Evolutionary conservation across 2,329 filamentous ascomycete species (phyloP).

Genomic region (Rhynchosporium secalis): DNA sequence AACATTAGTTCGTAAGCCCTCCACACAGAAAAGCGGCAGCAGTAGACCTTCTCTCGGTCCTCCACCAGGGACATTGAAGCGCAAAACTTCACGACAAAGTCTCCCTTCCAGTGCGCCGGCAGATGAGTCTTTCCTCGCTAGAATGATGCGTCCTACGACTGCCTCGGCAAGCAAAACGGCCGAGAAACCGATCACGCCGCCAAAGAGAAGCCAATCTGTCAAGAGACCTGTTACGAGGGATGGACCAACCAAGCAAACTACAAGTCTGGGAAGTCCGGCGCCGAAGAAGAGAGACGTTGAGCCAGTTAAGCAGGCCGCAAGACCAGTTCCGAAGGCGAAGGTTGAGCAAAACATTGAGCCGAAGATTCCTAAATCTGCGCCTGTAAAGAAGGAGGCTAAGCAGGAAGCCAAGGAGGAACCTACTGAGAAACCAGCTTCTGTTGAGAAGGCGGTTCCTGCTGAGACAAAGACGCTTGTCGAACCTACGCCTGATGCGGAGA

Average conservation of each 20-base stretch:
- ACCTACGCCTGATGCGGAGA: conserved; percentile 20
- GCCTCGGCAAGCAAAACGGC: conserved; percentile 66
- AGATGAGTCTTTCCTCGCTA: conserved; percentile 72
- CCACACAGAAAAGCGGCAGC: conserved; percentile 30
- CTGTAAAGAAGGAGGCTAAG: conserved; percentile 10
- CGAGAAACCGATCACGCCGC: conserved; percentile 57
- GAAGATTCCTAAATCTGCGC: conserved; percentile 1
- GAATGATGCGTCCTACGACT: conserved; percentile 78
- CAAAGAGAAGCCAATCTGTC: conserved; percentile 34
- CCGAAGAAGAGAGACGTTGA: conserved; percentile 22
- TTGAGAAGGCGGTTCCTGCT: conserved; percentile 11
- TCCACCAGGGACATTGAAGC: conserved; percentile 48
- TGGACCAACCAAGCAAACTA: conserved; percentile 27
- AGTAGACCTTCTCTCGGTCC: conserved; percentile 50
- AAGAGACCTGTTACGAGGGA: conserved; percentile 35
- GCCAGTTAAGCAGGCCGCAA: conserved; percentile 19
- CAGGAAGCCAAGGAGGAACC: conserved; percentile 1
- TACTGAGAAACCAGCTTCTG: conserved; percentile 4
- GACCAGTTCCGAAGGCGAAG: conserved; percentile 22
- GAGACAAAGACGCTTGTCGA: conserved; percentile 19
- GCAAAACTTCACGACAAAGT: conserved; percentile 54
- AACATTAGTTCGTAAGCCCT: conserved; percentile 32
- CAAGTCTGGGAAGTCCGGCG: conserved; percentile 23
- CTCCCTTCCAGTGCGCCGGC: conserved; percentile 54
- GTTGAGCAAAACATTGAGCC: conserved; percentile 13